Evolutionary conservation across 768 basidiomycete species (phyloP).

Genomic region (Xerocomus potaroensis): DNA sequence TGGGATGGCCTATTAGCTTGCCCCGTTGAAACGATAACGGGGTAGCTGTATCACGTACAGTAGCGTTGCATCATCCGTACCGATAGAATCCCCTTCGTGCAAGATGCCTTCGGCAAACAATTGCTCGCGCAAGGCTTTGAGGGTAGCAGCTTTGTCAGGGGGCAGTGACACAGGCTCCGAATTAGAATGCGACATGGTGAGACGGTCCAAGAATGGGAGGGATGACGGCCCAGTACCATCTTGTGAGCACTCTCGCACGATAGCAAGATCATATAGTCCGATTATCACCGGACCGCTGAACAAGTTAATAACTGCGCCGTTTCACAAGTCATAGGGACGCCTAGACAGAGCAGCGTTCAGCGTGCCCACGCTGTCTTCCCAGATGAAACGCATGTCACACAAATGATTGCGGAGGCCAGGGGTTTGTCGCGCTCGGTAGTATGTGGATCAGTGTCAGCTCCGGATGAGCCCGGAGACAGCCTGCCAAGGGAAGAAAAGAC

Average conservation of each 20-base stretch:
- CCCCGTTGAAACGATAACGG: not conserved
- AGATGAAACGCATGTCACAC: too few species aligned
- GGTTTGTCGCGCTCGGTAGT: too few species aligned
- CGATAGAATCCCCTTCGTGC: constrained; percentile 57
- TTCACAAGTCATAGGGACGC: too few species aligned
- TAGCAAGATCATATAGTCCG: not conserved
- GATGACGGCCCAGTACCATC: not conserved
- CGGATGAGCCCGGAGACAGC: not conserved
- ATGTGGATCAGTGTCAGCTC: not conserved
- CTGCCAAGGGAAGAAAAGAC: not conserved
- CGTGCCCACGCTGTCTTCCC: not conserved
- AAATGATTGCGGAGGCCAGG: too few species aligned
- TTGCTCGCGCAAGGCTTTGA: constrained; percentile 49
- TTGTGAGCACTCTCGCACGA: not conserved
- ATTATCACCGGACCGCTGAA: not conserved
- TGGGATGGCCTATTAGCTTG: constrained; percentile 7
- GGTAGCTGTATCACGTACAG: constrained; percentile 38
- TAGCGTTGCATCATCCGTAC: constrained; percentile 55
- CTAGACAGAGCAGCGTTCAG: too few species aligned
- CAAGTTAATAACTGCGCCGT: not conserved
- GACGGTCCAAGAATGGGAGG: not conserved
- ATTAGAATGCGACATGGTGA: constrained; percentile 12
- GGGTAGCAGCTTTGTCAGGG: constrained; percentile 33
- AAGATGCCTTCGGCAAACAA: constrained; percentile 51
- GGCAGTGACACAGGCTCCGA: constrained; percentile 11